Evolutionary conservation across 805 yeast species (phyloP).

Genomic region (Kluyveromyces aestuarii): DNA sequence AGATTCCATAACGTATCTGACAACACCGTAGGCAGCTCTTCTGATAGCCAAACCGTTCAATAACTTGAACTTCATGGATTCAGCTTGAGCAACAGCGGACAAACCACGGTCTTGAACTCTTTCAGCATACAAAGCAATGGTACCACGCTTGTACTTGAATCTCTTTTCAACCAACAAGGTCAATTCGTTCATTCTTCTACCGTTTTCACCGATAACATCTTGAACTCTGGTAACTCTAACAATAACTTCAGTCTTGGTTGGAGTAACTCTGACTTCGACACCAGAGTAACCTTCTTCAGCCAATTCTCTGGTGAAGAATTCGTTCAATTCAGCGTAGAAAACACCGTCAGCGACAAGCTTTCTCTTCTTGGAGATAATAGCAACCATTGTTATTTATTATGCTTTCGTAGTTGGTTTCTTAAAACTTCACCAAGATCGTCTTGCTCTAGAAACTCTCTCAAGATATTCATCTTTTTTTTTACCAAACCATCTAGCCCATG

Average conservation of each 20-base stretch:
- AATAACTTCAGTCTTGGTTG: slow-evolving; percentile 95
- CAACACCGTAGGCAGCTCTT: slow-evolving; percentile 99
- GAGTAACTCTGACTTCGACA: slow-evolving; percentile 98
- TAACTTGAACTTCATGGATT: slow-evolving; percentile 95
- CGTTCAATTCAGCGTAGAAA: slow-evolving; percentile 99
- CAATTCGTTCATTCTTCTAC: slow-evolving; percentile 99
- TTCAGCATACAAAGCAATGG: slow-evolving; percentile 94
- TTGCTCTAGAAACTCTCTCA: no score
- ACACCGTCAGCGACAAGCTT: slow-evolving; percentile 99
- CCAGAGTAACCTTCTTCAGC: slow-evolving; percentile 99
- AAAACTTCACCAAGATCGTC: background rate
- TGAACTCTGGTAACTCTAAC: slow-evolving; percentile 99
- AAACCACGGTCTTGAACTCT: slow-evolving; percentile 99
- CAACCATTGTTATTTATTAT: slow-evolving; percentile 27
- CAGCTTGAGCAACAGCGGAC: slow-evolving; percentile 99
- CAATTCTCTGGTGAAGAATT: slow-evolving; percentile 99
- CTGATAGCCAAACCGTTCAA: slow-evolving; percentile 98
- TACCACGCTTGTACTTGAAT: slow-evolving; percentile 91
- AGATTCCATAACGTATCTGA: slow-evolving; percentile 99
- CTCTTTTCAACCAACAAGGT: slow-evolving; percentile 97
- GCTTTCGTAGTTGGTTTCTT: background rate
- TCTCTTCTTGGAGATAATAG: slow-evolving; percentile 89
- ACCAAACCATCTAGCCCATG: no score
- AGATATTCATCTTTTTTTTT: no score
- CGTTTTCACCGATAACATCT: slow-evolving; percentile 98